Evolutionary conservation across 306 rosid species (phyloP), one percentile per base, ranked within the genome.

Genomic region (Vicia villosa): DNA sequence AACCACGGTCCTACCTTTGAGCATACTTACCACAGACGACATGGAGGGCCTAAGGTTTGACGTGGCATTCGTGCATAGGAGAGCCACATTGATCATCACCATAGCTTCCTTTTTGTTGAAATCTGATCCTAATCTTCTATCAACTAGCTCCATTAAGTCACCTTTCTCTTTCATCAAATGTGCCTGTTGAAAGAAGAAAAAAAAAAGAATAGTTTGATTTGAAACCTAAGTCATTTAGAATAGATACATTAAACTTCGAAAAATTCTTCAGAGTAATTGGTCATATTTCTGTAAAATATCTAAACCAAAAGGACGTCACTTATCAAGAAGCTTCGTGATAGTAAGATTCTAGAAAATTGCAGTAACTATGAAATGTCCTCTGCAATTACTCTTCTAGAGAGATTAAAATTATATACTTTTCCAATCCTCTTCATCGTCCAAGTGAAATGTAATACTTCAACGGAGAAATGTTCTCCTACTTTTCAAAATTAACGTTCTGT

Each of bases 21-120:
- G 80, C 66, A 80, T 69, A 73, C 74, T 69, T 4, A 70, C 38
- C 45, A 80, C 77, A 6, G 61, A 47, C 15, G 80, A 74, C 83
- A 80, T 74, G 24, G 74, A 1, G 0, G 83, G 83, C 47, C 80
- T 74, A 2, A 37, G 61, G 0, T 63, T 41, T 63, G 77, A 17
- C 42, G 74, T 24, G 8, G 0, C 10, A 47, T 69, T 80, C 58
- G 80, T 74, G 66, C 83, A 74, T 21, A 80, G 6, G 5, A 80
- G 77, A 56, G 70, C 77, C 45, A 80, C 80, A 8, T 74, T 50
- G 26, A 74, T 64, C 60, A 69, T 13, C 43, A 36, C 22, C 59
- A 46, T 69, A 46, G 0, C 80, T 47, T 69, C 73, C 8, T 69
- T 67, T 47, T 69, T 20, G 21, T 74, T 70, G 71, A 74, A 55